Evolutionary conservation across 768 basidiomycete species (phyloP).

Genomic region (Pluteus cervinus): DNA sequence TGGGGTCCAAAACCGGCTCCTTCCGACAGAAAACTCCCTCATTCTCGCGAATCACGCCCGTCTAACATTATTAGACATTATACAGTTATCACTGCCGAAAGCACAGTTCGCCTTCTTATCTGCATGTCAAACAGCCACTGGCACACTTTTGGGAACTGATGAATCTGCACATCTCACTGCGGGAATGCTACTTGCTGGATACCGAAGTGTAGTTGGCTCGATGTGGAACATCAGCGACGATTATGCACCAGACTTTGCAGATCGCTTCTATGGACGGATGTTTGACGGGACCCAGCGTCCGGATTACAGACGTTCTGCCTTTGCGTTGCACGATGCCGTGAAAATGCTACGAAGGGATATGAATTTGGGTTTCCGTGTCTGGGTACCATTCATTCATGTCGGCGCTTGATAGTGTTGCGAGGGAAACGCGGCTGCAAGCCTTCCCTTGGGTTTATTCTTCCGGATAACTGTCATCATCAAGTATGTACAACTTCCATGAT

Average conservation of each 20-base stretch:
- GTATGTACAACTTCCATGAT: too few relatives aligned
- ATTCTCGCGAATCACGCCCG: too few relatives aligned
- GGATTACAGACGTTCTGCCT: constrained; percentile 1
- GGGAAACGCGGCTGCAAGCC: too few relatives aligned
- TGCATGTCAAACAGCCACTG: constrained; percentile 14
- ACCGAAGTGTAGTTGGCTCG: constrained; percentile 11
- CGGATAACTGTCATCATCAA: too few relatives aligned
- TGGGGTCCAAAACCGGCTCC: too few relatives aligned
- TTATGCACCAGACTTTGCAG: constrained; percentile 10
- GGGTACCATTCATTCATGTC: too few relatives aligned
- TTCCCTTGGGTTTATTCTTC: too few relatives aligned
- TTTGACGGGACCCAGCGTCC: neutral
- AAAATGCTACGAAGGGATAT: constrained; percentile 3
- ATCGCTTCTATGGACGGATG: constrained; percentile 5
- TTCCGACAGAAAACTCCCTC: too few relatives aligned
- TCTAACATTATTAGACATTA: constrained; percentile 10
- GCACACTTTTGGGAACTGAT: constrained; percentile 9
- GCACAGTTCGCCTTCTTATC: constrained; percentile 13
- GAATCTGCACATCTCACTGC: constrained; percentile 15
- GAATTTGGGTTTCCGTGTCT: too few relatives aligned
- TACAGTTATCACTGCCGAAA: constrained; percentile 4
- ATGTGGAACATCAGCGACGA: constrained; percentile 15
- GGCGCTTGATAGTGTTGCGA: too few relatives aligned
- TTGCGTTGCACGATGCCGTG: constrained; percentile 6
- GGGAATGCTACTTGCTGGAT: constrained; percentile 14